phyloP scores from a whole-genome alignment of 2,329 filamentous ascomycete species.

The Colletotrichum viniferum region DNA sequence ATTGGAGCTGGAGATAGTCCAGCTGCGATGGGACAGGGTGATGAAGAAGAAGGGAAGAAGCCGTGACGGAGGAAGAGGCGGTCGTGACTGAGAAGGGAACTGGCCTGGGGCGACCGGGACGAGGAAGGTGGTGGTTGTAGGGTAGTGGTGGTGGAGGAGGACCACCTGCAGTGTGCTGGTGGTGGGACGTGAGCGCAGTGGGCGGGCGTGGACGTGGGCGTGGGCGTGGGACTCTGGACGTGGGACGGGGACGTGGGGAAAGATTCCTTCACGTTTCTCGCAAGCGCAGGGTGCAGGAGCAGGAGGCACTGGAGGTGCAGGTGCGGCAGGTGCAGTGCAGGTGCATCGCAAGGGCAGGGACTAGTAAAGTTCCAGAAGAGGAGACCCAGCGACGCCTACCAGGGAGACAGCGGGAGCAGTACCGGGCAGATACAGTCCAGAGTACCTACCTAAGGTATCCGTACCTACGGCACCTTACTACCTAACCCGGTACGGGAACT shows the following conservation, averaged over 20 bases:
- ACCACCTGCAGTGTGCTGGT: neutral
- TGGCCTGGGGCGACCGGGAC: constrained; percentile 1
- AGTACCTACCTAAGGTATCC: neutral
- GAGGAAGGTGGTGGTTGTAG: neutral
- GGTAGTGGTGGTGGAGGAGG: neutral
- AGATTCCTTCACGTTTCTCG: neutral
- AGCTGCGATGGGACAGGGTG: neutral
- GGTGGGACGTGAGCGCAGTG: constrained; percentile 4
- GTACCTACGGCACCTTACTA: neutral
- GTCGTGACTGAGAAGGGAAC: constrained; percentile 2
- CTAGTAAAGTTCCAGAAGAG: constrained; percentile 3
- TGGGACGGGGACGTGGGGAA: constrained; percentile 8
- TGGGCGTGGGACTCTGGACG: neutral
- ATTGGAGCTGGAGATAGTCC: neutral
- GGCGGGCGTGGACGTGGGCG: neutral
- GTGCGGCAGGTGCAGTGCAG: neutral
- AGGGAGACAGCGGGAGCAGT: neutral
- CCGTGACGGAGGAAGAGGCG: constrained; percentile 9
- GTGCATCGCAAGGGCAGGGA: neutral
- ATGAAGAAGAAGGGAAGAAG: neutral
- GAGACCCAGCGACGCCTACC: neutral
- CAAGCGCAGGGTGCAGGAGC: neutral
- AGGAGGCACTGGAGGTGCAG: neutral
- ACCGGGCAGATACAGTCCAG: neutral
- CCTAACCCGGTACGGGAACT: neutral